Percentiles rank a stretch among this genome's conserved stretches.
Conservation (phyloP, 495 filamentous ascomycete species). For the Gamarada debralockiae region DNA sequence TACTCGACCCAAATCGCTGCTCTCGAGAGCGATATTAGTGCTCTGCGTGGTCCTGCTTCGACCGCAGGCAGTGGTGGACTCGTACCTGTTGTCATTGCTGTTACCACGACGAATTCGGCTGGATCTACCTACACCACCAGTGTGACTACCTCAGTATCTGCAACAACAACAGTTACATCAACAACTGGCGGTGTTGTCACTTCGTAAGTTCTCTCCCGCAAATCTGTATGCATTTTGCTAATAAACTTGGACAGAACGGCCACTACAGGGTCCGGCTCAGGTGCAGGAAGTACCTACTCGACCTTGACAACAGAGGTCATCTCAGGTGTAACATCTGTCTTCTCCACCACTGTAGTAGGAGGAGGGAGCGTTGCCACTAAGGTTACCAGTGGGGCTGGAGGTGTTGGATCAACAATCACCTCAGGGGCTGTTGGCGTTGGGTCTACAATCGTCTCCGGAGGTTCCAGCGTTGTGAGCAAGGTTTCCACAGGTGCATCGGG, state of each 20-base stretch:
- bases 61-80: background rate
- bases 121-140: conserved; percentile 9
- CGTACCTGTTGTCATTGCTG: background rate
- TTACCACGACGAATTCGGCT: conserved; percentile 6
- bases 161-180: too few relatives aligned
- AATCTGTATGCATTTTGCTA: too few relatives aligned
- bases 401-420: background rate
- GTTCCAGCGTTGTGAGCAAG: conserved; percentile 1
- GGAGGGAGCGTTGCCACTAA: too few relatives aligned
- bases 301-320: conserved; percentile 4
- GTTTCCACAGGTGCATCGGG: too few relatives aligned
- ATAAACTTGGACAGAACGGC: background rate
- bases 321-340: conserved; percentile 11
- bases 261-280: background rate
- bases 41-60: background rate
- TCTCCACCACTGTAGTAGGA: background rate
- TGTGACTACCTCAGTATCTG: background rate
- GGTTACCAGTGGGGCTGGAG: background rate
- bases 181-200: background rate
- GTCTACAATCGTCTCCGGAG: background rate
- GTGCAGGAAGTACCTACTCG: conserved; percentile 1
- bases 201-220: background rate
- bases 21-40: conserved; percentile 7
- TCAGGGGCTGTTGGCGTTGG: too few relatives aligned
- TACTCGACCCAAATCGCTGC: conserved; percentile 11